Percentiles rank a stretch among this genome's conserved stretches.
These are phyloP conservation scores for Exophiala spinifera DNA, from an alignment of 2,329 filamentous ascomycete species.

Conservation along the genomic window DNA sequence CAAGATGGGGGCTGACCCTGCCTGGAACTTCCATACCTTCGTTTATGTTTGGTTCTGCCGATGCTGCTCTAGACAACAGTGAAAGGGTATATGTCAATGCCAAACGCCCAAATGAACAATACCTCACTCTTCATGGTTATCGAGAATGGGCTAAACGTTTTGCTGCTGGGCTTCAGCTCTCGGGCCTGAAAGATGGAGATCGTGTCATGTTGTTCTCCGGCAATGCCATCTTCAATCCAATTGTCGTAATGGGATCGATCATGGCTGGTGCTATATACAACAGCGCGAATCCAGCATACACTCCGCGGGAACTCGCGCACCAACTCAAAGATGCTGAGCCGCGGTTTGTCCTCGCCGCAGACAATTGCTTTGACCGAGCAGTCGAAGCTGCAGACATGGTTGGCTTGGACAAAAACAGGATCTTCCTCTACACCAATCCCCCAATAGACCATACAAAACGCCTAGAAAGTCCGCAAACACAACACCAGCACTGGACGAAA, in stretches of 20 bases:
- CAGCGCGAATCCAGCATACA: conserved; percentile 51
- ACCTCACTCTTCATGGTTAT: conserved; percentile 61
- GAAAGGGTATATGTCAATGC: conserved; percentile 60
- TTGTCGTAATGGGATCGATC: conserved; percentile 38
- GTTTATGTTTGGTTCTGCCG: conserved; percentile 52
- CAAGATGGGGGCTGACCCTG: conserved; percentile 47
- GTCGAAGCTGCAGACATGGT: conserved; percentile 1
- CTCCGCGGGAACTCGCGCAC: conserved; percentile 46
- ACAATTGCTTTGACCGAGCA: conserved; percentile 2
- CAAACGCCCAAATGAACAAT: conserved; percentile 63
- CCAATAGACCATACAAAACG: neutral
- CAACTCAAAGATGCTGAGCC: conserved; percentile 45
- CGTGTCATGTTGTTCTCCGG: conserved; percentile 56
- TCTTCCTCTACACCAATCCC: conserved; percentile 9
- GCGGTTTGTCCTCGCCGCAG: conserved; percentile 46
- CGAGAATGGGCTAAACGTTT: conserved; percentile 70
- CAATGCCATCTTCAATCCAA: conserved; percentile 47
- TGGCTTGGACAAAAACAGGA: neutral
- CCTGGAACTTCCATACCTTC: conserved; percentile 47
- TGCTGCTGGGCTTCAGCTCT: conserved; percentile 52
- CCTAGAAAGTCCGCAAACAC: neutral
- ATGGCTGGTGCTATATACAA: conserved; percentile 50
- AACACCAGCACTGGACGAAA: conserved; percentile 5
- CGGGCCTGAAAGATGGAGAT: conserved; percentile 42
- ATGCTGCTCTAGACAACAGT: conserved; percentile 44